These are phyloP conservation scores for Globisporangium middletonii DNA, from an alignment of 352 stramenopile genomes.

Conservation along the genomic window DNA sequence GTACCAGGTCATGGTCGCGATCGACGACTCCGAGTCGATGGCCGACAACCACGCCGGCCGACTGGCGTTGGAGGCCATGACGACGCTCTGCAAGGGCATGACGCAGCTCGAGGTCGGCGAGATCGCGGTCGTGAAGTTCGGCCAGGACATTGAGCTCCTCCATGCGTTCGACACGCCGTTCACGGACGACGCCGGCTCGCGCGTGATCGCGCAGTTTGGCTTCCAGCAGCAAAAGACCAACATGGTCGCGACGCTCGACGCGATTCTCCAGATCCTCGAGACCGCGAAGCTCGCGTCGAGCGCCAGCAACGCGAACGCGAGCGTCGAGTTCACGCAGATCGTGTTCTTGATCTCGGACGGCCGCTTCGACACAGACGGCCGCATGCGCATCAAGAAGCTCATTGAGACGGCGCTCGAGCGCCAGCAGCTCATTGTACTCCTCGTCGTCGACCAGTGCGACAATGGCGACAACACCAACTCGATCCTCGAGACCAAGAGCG, in stretches of 20 bases:
- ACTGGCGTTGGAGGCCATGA: slow-evolving; percentile 94
- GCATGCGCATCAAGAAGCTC: slow-evolving; percentile 92
- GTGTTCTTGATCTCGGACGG: slow-evolving; percentile 99
- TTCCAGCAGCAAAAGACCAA: slow-evolving; percentile 98
- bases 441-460: slow-evolving; percentile 91
- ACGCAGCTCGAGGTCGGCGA: slow-evolving; percentile 97
- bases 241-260: slow-evolving; percentile 93
- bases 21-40: slow-evolving; percentile 99
- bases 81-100: slow-evolving; percentile 96
- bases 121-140: slow-evolving; percentile 93
- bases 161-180: slow-evolving; percentile 97
- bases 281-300: slow-evolving; percentile 55
- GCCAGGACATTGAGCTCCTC: slow-evolving; percentile 94
- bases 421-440: slow-evolving; percentile 97
- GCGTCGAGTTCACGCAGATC: slow-evolving; percentile 93
- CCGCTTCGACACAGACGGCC: slow-evolving; percentile 96
- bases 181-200: slow-evolving; percentile 92
- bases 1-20: slow-evolving; percentile 98
- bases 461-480: slow-evolving; percentile 73
- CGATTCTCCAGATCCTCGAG: slow-evolving; percentile 90
- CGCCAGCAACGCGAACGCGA: slow-evolving; percentile 32
- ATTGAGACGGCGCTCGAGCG: slow-evolving; percentile 96
- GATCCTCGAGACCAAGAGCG: slow-evolving; percentile 98
- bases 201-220: slow-evolving; percentile 93
- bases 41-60: slow-evolving; percentile 93